Conservation (phyloP, 1,284 basidiomycete species). For the Stygiomarasmius scandens region DNA sequence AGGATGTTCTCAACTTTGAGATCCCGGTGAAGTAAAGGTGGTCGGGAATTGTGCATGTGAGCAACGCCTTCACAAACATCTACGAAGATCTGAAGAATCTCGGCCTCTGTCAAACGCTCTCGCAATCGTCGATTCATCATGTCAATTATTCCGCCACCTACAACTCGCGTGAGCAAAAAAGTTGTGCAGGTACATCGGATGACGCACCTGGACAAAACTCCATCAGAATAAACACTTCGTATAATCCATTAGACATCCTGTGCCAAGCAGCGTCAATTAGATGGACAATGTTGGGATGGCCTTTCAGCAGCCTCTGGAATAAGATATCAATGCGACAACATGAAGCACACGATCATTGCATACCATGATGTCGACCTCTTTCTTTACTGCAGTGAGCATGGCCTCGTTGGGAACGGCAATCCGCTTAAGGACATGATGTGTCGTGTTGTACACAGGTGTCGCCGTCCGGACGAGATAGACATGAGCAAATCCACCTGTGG, state of each 20-base stretch:
- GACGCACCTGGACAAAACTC: slow-evolving; percentile 82
- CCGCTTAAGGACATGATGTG: slow-evolving; percentile 96
- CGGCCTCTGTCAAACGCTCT: slow-evolving; percentile 90
- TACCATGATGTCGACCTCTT: slow-evolving; percentile 99
- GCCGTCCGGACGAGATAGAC: slow-evolving; percentile 94
- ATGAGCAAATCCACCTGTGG: slow-evolving; percentile 94
- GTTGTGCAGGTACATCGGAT: background rate
- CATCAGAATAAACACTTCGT: slow-evolving; percentile 99
- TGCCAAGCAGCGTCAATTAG: slow-evolving; percentile 95
- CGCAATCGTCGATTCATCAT: slow-evolving; percentile 97
- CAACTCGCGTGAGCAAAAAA: background rate
- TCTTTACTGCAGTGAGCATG: slow-evolving; percentile 93
- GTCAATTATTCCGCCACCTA: slow-evolving; percentile 97
- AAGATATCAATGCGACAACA: slow-evolving; percentile 28
- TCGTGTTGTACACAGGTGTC: slow-evolving; percentile 84
- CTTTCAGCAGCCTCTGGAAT: slow-evolving; percentile 77
- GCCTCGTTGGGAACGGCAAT: slow-evolving; percentile 92
- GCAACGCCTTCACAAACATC: slow-evolving; percentile 94
- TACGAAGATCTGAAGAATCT: slow-evolving; percentile 97
- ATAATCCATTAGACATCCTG: slow-evolving; percentile 77
- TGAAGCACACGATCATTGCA: slow-evolving; percentile 34
- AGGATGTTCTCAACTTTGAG: slow-evolving; percentile 99
- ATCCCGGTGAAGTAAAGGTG: slow-evolving; percentile 93
- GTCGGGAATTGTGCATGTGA: slow-evolving; percentile 92
- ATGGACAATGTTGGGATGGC: slow-evolving; percentile 91